Percentiles rank a stretch among this genome's conserved stretches.
Conservation (phyloP, 768 basidiomycete genomes). For the Exsudoporus frostii region DNA sequence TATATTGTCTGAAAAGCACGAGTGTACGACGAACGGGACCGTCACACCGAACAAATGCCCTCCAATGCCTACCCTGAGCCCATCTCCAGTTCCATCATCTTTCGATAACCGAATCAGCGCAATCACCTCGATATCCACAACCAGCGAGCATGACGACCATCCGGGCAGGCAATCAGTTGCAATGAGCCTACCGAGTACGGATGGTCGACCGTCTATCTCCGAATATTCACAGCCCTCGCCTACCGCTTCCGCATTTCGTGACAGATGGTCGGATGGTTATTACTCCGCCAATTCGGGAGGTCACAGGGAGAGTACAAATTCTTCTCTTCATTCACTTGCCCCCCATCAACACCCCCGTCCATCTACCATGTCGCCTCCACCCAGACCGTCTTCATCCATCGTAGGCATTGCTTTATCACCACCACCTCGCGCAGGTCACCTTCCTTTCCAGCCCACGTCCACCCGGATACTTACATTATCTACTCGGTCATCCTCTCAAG, state of each 20-base stretch:
- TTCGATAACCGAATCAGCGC: slow-evolving; percentile 25
- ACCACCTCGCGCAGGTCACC: slow-evolving; percentile 36
- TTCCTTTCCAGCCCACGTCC: slow-evolving; percentile 17
- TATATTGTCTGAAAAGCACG: slow-evolving; percentile 44
- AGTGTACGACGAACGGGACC: slow-evolving; percentile 29
- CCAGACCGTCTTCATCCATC: slow-evolving; percentile 59
- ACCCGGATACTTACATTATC: slow-evolving; percentile 18
- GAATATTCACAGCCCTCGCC: slow-evolving; percentile 72
- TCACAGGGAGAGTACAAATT: slow-evolving; percentile 9
- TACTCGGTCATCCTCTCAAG: slow-evolving; percentile 28
- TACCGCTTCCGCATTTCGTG: slow-evolving; percentile 77
- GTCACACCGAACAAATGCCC: slow-evolving; percentile 39
- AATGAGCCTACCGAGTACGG: slow-evolving; percentile 42
- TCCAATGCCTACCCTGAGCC: slow-evolving; percentile 36
- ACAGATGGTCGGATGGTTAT: slow-evolving; percentile 40
- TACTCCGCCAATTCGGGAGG: slow-evolving; percentile 29
- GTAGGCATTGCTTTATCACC: slow-evolving; percentile 55
- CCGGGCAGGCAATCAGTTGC: slow-evolving; percentile 46
- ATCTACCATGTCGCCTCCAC: slow-evolving; percentile 52
- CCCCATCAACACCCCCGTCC: slow-evolving; percentile 20
- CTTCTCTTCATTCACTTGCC: slow-evolving; percentile 22
- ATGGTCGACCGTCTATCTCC: slow-evolving; percentile 53
- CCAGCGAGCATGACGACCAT: slow-evolving; percentile 39
- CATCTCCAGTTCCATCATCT: slow-evolving; percentile 30
- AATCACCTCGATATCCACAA: slow-evolving; percentile 29